phyloP scores from a whole-genome alignment of 208 protist genomes.

The Tetramitus jugosus region DNA sequence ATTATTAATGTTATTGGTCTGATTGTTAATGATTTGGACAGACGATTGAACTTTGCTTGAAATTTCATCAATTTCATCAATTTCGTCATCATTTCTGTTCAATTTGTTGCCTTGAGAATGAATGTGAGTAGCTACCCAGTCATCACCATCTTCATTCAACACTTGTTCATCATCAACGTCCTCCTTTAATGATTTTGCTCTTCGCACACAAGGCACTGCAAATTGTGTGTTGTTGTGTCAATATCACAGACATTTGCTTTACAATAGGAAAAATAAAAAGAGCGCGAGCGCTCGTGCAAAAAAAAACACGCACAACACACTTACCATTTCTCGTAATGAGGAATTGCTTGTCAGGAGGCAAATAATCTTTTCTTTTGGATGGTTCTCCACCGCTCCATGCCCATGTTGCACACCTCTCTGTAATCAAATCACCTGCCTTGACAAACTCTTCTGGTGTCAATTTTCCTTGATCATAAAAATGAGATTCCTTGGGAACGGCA shows the following conservation, averaged over 20 bases:
- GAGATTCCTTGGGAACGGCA: slow-evolving; percentile 10
- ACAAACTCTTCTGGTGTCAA: slow-evolving; percentile 79
- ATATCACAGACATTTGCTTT: not conserved
- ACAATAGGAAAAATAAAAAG: slow-evolving; percentile 6
- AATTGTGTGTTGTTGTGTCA: slow-evolving; percentile 38
- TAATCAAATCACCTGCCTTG: slow-evolving; percentile 80
- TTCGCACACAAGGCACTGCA: slow-evolving; percentile 46
- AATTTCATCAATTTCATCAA: not conserved
- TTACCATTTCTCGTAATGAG: slow-evolving; percentile 70
- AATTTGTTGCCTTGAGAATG: not conserved
- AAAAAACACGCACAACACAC: not conserved
- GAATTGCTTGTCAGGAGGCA: slow-evolving; percentile 90
- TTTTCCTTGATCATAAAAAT: slow-evolving; percentile 40
- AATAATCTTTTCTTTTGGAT: slow-evolving; percentile 59
- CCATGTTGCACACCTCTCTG: slow-evolving; percentile 89
- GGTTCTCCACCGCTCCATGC: slow-evolving; percentile 69
- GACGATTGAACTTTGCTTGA: too few species aligned
- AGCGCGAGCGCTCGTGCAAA: too few species aligned
- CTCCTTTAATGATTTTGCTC: slow-evolving; percentile 35
- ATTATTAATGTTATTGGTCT: too few species aligned
- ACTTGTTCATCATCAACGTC: slow-evolving; percentile 24
- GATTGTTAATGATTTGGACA: too few species aligned
- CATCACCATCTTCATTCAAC: slow-evolving; percentile 43
- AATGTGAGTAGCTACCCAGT: slow-evolving; percentile 51
- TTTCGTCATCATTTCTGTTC: slow-evolving; percentile 3